Evolutionary conservation across 2,329 filamentous ascomycete genomes (phyloP).

Genomic region (Cadophora sp.): DNA sequence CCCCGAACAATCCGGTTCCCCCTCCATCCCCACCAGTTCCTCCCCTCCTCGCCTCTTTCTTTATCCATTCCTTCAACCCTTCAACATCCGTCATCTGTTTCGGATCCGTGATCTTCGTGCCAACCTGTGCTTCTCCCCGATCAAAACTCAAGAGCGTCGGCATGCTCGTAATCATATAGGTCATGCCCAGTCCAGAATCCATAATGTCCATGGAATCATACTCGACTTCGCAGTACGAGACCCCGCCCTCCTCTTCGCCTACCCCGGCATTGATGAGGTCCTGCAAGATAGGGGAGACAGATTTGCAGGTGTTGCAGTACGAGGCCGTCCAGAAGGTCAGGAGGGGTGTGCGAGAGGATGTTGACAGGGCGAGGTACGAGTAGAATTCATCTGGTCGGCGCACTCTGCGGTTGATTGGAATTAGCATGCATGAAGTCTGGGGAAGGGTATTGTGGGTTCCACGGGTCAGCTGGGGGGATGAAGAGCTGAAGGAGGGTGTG

Average conservation of each 20-base stretch:
- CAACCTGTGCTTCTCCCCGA: constrained; percentile 57
- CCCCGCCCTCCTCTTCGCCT: constrained; percentile 62
- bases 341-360: constrained; percentile 60
- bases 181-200: constrained; percentile 54
- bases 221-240: constrained; percentile 61
- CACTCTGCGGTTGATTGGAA: constrained; percentile 51
- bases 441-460: constrained; percentile 1
- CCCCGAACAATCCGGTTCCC: constrained; percentile 51
- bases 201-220: constrained; percentile 65
- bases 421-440: constrained; percentile 8
- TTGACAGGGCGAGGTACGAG: constrained; percentile 61
- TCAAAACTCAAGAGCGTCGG: constrained; percentile 66
- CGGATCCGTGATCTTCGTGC: constrained; percentile 58
- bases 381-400: constrained; percentile 61
- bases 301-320: constrained; percentile 62
- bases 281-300: constrained; percentile 56
- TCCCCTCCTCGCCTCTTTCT: constrained; percentile 55
- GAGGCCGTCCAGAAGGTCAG: constrained; percentile 66
- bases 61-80: constrained; percentile 62
- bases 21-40: constrained; percentile 54
- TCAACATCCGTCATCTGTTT: constrained; percentile 55
- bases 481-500: constrained; percentile 21
- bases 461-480: constrained; percentile 22
- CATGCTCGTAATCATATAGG: constrained; percentile 64
- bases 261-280: constrained; percentile 54